Base-by-base conservation (phyloP, 176 grass and related monocot genomes). In the Aegilops speltoides region DNA sequence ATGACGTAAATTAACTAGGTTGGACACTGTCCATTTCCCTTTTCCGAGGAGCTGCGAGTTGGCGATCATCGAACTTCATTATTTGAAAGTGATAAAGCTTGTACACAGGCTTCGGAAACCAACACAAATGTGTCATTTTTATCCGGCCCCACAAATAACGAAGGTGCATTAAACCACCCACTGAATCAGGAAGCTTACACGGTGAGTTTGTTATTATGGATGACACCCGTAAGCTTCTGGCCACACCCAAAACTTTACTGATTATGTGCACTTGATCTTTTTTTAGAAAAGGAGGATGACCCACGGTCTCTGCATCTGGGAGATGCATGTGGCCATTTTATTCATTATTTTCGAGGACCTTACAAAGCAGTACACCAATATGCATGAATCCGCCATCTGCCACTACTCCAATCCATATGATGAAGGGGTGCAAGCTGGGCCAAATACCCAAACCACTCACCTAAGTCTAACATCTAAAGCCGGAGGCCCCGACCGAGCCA, bases 1-100 rank as follows among this genome's bases (percentile, higher is more conserved):
- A 79, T 92, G 87, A 2, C 91, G 43, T 26, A 92, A 81, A 48
- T 80, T 92, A 81, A 89, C 23, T 16, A 89, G 81, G 14, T 80
- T 89, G 6, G 34, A 81, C 46, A 84, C 9, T 5, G 5, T 78
- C 48, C 70, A 88, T 76, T 82, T 84, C 33, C 28, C 78, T 64
- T 40, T 59, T 77, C 40, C 29, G 0, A 10, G 66, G 71, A 77
- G 69, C 73, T 23, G 7, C 10, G 9, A 62, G 70, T 6, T 43
- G 73, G 0, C 36, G 34, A 86, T 88, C 69, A 77, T 87, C 66
- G 11, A 22, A 65, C 45, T 86, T 88, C 81, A 91, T 13, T 64
- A 82, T 26, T 32, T 78, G 57, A 1, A 89, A 63, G 54, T 89
- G 36, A 80, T 92, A 92, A 10, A 92, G 74, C 6, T 38, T 89